A percentile compares a stretch with the other conserved stretches of the same genome.
Conservation (phyloP, 2,329 filamentous ascomycete species). For the Colletotrichum lentis region DNA sequence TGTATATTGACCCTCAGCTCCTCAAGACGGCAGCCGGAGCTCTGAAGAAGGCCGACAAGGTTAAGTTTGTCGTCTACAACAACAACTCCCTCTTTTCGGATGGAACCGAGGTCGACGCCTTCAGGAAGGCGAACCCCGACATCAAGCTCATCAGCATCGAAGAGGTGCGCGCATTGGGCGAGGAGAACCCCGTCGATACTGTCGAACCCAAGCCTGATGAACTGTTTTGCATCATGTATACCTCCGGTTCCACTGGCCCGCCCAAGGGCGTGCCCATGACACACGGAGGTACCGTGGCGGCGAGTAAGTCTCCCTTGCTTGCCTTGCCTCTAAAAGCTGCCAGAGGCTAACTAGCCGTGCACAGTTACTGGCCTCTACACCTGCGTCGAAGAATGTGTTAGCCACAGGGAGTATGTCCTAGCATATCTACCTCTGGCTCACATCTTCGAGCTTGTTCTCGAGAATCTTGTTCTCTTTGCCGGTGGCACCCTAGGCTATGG, state of each 20-base stretch:
- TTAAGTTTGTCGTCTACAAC: conserved; percentile 71
- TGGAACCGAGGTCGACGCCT: conserved; percentile 60
- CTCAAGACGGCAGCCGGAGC: conserved; percentile 66
- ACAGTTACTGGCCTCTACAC: conserved; percentile 79
- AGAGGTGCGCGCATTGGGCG: conserved; percentile 64
- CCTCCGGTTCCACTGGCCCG: conserved; percentile 86
- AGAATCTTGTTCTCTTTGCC: conserved; percentile 88
- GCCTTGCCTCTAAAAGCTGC: conserved; percentile 35
- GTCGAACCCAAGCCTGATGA: conserved; percentile 78
- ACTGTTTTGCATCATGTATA: conserved; percentile 85
- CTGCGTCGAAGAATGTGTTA: conserved; percentile 80
- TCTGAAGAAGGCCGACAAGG: conserved; percentile 63
- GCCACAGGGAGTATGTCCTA: conserved; percentile 79
- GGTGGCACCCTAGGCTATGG: conserved; percentile 95
- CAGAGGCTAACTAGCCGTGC: not conserved
- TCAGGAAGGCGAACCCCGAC: conserved; percentile 64
- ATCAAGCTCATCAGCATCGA: conserved; percentile 63
- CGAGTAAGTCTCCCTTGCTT: conserved; percentile 55
- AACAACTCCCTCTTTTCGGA: conserved; percentile 62
- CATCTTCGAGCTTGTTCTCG: conserved; percentile 95
- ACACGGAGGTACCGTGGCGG: conserved; percentile 81
- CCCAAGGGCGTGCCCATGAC: conserved; percentile 89
- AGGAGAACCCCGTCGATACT: conserved; percentile 75
- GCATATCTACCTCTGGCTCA: conserved; percentile 95
- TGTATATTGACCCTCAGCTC: conserved; percentile 87